These are phyloP conservation scores for Boletus semigastroideus DNA, from an alignment of 1,284 basidiomycete genomes.

Conservation along the genomic window DNA sequence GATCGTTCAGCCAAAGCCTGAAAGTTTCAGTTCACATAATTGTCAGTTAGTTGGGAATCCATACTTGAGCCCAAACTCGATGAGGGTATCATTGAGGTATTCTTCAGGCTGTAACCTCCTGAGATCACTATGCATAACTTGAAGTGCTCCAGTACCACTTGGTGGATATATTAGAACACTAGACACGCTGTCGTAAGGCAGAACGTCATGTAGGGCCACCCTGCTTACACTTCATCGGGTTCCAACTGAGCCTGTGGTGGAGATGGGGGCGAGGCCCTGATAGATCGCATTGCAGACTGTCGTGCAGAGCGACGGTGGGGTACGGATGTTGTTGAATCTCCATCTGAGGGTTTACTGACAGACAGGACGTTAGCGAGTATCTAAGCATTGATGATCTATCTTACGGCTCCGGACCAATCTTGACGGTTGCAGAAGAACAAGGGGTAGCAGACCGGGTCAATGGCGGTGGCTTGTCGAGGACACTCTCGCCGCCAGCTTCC, in stretches of 20 bases:
- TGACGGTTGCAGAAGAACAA: conserved; percentile 20
- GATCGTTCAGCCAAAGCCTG: conserved; percentile 67
- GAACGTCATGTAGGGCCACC: background rate
- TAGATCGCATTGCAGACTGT: conserved; percentile 20
- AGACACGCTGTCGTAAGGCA: background rate
- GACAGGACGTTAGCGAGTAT: conserved; percentile 1
- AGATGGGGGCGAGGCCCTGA: conserved; percentile 20
- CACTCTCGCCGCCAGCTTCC: background rate
- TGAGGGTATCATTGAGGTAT: conserved; percentile 93
- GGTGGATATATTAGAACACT: conserved; percentile 80
- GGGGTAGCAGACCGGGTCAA: conserved; percentile 17
- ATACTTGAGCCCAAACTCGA: conserved; percentile 93
- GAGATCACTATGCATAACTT: conserved; percentile 77
- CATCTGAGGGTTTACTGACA: conserved; percentile 14
- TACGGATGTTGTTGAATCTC: conserved; percentile 4
- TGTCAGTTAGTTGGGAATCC: conserved; percentile 27
- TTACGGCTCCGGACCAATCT: conserved; percentile 18
- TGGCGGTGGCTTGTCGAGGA: background rate
- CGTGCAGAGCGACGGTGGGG: conserved; percentile 34
- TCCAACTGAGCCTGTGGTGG: conserved; percentile 44
- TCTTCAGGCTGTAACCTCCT: conserved; percentile 73
- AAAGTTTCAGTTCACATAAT: conserved; percentile 1
- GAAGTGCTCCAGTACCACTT: conserved; percentile 67
- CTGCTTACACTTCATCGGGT: conserved; percentile 63
- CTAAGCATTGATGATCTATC: conserved; percentile 1